These are phyloP conservation scores for Xanthoconium stramineum DNA, from an alignment of 768 basidiomycete genomes.

Conservation along the genomic window DNA sequence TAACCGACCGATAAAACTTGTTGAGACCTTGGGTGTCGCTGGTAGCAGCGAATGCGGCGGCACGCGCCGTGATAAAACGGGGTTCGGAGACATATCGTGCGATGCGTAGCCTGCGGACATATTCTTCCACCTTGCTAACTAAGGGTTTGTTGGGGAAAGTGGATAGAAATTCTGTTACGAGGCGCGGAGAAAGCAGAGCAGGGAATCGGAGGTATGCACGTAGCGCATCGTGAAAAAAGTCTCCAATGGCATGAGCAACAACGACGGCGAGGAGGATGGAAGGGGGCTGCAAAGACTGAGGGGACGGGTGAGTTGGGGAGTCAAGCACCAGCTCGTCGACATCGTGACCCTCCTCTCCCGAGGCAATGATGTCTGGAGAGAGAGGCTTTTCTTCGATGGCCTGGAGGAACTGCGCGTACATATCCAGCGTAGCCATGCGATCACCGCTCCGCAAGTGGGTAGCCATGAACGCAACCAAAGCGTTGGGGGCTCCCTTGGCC, in stretches of 20 bases:
- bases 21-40: conserved; percentile 35
- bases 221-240: conserved; percentile 58
- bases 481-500: conserved; percentile 40
- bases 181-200: conserved; percentile 34
- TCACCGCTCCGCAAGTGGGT: conserved; percentile 41
- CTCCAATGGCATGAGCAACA: conserved; percentile 58
- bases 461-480: conserved; percentile 50
- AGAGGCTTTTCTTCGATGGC: conserved; percentile 19
- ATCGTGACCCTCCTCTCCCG: conserved; percentile 18
- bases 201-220: conserved; percentile 38
- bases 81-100: conserved; percentile 54
- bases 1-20: conserved; percentile 48
- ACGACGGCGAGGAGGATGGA: conserved; percentile 51
- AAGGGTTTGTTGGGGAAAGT: conserved; percentile 38
- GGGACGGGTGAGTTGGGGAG: conserved; percentile 15
- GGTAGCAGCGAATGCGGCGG: conserved; percentile 43
- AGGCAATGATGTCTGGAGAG: conserved; percentile 10
- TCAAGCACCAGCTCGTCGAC: conserved; percentile 26
- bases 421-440: conserved; percentile 38
- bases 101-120: conserved; percentile 44
- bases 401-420: conserved; percentile 42
- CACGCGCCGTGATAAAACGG: conserved; percentile 45
- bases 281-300: conserved; percentile 18
- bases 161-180: conserved; percentile 39
- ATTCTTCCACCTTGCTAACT: conserved; percentile 40